phyloP scores from a whole-genome alignment of 2,329 filamentous ascomycete species.

The Acrocalymma vagum region DNA sequence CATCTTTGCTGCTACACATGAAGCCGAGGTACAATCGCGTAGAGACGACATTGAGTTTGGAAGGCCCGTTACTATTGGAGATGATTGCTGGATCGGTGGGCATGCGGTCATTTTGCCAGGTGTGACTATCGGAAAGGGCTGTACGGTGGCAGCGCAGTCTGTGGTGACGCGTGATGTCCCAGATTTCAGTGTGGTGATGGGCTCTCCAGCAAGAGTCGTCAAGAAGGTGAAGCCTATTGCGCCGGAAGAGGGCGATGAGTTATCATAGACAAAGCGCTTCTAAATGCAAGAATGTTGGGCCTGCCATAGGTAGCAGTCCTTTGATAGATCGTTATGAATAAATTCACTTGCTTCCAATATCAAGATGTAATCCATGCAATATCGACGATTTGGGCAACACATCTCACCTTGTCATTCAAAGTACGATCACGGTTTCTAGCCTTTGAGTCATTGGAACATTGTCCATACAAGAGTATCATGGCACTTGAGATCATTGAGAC shows the following conservation, averaged over 20 bases:
- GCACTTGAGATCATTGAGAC: no score
- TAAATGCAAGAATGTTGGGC: no score
- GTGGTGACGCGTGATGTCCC: constrained; percentile 83
- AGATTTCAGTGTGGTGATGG: constrained; percentile 67
- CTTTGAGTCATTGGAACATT: no score
- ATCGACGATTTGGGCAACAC: no score
- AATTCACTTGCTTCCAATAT: no score
- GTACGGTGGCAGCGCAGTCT: constrained; percentile 79
- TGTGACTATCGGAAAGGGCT: constrained; percentile 78
- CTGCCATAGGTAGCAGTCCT: no score
- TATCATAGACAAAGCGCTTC: no score
- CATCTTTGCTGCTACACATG: constrained; percentile 63
- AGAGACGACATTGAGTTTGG: constrained; percentile 60
- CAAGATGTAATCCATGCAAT: no score
- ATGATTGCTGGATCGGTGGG: constrained; percentile 57
- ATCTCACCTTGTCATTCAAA: no score
- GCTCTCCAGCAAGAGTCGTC: constrained; percentile 71
- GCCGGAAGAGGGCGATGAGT: constrained; percentile 12
- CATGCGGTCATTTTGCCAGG: constrained; percentile 71
- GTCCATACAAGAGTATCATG: no score
- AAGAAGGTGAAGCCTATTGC: constrained; percentile 34
- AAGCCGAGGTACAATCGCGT: constrained; percentile 58
- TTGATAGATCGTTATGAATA: no score
- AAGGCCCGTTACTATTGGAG: constrained; percentile 57
- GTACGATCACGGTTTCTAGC: no score